These are phyloP conservation scores for Cyberlindnera nakhonratchasimensis DNA, from an alignment of 805 yeast species.

Conservation along the genomic window DNA sequence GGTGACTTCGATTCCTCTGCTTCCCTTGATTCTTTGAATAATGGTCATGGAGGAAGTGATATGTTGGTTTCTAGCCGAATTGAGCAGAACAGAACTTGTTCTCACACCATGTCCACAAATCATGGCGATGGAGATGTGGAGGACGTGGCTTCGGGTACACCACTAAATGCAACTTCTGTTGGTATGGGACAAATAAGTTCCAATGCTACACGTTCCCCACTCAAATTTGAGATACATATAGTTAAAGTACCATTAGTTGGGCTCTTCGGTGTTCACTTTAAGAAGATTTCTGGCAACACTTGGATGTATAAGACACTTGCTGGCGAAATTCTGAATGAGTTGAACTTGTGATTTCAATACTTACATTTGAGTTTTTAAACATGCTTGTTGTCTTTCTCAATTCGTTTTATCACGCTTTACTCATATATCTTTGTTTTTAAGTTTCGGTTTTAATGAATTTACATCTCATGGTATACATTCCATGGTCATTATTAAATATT, in stretches of 20 bases:
- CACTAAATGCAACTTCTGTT: background rate
- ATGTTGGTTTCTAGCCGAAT: conserved; percentile 58
- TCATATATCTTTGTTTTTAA: too few relatives aligned
- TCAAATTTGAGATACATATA: conserved; percentile 85
- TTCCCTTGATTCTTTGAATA: conserved; percentile 61
- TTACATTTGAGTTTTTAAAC: too few relatives aligned
- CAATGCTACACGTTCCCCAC: conserved; percentile 46
- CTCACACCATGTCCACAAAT: conserved; percentile 1
- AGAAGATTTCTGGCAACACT: conserved; percentile 88
- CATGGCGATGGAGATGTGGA: conserved; percentile 3
- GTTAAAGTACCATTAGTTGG: conserved; percentile 91
- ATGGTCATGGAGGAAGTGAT: conserved; percentile 40
- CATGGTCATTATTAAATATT: background rate
- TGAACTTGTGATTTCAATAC: conserved; percentile 20
- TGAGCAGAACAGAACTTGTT: conserved; percentile 40
- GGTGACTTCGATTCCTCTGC: conserved; percentile 40
- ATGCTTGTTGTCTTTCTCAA: too few relatives aligned
- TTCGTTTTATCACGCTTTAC: too few relatives aligned
- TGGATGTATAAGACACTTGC: conserved; percentile 94
- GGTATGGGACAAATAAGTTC: conserved; percentile 21
- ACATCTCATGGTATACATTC: too few relatives aligned
- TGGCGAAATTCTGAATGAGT: conserved; percentile 58
- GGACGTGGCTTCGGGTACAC: conserved; percentile 1
- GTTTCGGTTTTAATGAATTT: too few relatives aligned
- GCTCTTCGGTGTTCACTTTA: conserved; percentile 90